Conservation (phyloP, 176 grass and related monocot genomes). For the Dendrocalamus sinicus region DNA sequence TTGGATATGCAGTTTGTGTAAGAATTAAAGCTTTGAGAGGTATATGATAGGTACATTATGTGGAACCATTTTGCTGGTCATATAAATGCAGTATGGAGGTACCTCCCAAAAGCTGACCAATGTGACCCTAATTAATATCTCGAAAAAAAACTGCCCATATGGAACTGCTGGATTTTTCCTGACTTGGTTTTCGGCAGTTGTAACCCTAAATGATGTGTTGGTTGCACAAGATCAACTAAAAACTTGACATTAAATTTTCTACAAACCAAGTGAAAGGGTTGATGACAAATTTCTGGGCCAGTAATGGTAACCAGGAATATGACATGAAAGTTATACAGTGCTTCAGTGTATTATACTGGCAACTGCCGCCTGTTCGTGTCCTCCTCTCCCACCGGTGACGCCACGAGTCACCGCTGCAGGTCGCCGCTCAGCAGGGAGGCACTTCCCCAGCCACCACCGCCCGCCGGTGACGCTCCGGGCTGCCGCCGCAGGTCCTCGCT, state of each 20-base stretch:
- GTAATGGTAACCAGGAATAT: conserved; percentile 32
- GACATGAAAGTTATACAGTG: not conserved
- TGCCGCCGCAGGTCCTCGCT: too few species aligned
- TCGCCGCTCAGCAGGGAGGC: too few species aligned
- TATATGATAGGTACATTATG: conserved; percentile 9
- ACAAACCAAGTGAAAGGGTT: not conserved
- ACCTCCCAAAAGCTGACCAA: conserved; percentile 16
- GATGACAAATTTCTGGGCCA: not conserved
- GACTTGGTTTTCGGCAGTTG: not conserved
- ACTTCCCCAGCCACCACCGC: too few species aligned
- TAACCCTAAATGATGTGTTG: not conserved
- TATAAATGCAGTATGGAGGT: conserved; percentile 30
- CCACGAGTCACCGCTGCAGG: too few species aligned
- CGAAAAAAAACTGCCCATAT: not conserved
- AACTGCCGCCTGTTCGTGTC: too few species aligned
- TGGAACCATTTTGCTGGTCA: conserved; percentile 2
- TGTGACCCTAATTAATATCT: conserved; percentile 32
- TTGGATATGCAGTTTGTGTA: not conserved
- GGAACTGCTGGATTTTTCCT: not conserved
- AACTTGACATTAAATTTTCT: not conserved
- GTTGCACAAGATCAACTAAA: conserved; percentile 29
- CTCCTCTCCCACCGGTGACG: too few species aligned
- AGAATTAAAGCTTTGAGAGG: conserved; percentile 25
- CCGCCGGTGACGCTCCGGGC: too few species aligned
- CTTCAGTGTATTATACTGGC: conserved; percentile 1